A percentile compares a stretch with the other conserved stretches of the same genome.
phyloP scores from a whole-genome alignment of 1,284 basidiomycete species.

The Ceratorhiza oryzae-sativae region DNA sequence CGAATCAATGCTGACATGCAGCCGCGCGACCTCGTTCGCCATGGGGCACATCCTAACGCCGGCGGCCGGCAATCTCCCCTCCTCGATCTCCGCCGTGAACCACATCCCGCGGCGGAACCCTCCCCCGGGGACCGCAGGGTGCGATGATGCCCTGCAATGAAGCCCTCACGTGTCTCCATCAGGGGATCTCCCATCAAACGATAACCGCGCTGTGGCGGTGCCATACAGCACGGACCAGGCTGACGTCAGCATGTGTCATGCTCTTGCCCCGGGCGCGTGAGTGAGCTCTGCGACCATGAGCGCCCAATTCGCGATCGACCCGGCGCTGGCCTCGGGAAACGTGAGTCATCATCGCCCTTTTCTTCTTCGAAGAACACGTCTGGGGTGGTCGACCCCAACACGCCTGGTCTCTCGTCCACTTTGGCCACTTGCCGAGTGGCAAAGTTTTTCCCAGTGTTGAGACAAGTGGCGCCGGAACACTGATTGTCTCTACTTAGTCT shows the following conservation, averaged over 20 bases:
- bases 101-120: no score
- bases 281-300: conserved; percentile 8
- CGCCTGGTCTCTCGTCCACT: conserved; percentile 2
- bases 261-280: not conserved
- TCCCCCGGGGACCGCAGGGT: no score
- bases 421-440: not conserved
- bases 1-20: no score
- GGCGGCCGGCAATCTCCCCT: no score
- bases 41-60: no score
- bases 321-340: not conserved
- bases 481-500: not conserved
- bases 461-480: conserved; percentile 20
- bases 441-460: conserved; percentile 12
- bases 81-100: no score
- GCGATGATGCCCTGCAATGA: no score
- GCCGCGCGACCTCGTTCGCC: no score
- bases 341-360: not conserved
- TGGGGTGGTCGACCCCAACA: not conserved
- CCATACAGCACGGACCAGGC: conserved; percentile 1
- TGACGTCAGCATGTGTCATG: conserved; percentile 1
- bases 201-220: no score
- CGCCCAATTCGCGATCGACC: conserved; percentile 27
- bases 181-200: no score
- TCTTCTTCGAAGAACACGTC: not conserved
- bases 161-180: no score